phyloP scores from a whole-genome alignment of 2,329 filamentous ascomycete species.

The Colletotrichum sp. region DNA sequence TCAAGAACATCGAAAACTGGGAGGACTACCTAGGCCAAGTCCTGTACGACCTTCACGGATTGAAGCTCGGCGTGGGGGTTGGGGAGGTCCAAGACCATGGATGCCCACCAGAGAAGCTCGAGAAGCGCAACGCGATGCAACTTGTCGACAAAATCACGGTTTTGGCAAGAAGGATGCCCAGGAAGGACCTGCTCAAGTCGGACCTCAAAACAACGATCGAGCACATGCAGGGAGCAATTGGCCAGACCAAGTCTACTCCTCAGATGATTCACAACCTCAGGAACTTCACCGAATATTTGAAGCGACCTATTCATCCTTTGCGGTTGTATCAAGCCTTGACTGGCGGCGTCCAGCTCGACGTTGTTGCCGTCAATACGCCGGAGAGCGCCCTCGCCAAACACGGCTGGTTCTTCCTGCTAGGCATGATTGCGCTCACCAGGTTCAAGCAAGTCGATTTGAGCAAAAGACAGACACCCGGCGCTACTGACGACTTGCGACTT shows the following conservation, averaged over 20 bases:
- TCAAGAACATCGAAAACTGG: slow-evolving; percentile 79
- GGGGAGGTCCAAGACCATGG: slow-evolving; percentile 79
- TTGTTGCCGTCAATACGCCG: slow-evolving; percentile 69
- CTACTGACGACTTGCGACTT: slow-evolving; percentile 84
- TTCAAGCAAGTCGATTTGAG: slow-evolving; percentile 75
- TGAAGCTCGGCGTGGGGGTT: slow-evolving; percentile 74
- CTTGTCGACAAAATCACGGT: slow-evolving; percentile 84
- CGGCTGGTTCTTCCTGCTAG: slow-evolving; percentile 92
- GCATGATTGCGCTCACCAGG: slow-evolving; percentile 86
- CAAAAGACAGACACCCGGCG: slow-evolving; percentile 77
- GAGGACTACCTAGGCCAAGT: slow-evolving; percentile 88
- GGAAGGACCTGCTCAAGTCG: slow-evolving; percentile 91
- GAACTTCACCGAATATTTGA: slow-evolving; percentile 81
- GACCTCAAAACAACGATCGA: slow-evolving; percentile 91
- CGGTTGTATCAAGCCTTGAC: slow-evolving; percentile 81
- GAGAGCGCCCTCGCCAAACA: slow-evolving; percentile 78
- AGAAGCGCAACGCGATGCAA: slow-evolving; percentile 79
- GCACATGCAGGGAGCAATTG: slow-evolving; percentile 88
- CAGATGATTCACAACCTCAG: slow-evolving; percentile 88
- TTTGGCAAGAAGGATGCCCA: slow-evolving; percentile 81
- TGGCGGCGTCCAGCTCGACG: slow-evolving; percentile 77
- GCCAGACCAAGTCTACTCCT: slow-evolving; percentile 76
- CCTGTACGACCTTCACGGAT: slow-evolving; percentile 80
- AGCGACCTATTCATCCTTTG: slow-evolving; percentile 82
- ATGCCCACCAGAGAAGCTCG: slow-evolving; percentile 78